Percentiles rank a stretch among this genome's conserved stretches.
phyloP scores from a whole-genome alignment of 2,329 filamentous ascomycete genomes.

The Aspergillus costaricaensis region DNA sequence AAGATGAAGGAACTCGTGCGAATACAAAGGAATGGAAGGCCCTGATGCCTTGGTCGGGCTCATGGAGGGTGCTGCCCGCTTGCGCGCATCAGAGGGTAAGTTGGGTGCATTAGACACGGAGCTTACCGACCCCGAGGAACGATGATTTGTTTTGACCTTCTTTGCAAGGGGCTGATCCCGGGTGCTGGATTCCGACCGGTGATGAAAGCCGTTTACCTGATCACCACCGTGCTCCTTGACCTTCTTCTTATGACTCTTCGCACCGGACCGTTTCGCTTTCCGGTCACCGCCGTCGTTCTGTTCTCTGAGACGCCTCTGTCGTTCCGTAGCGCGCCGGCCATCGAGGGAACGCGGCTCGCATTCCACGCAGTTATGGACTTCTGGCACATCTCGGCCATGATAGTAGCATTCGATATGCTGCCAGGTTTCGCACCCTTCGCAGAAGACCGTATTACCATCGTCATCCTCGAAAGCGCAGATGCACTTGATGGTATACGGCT shows the following conservation, averaged over 20 bases:
- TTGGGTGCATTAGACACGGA: constrained; percentile 67
- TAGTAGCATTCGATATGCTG: constrained; percentile 99
- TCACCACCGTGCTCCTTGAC: constrained; percentile 59
- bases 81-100: constrained; percentile 63
- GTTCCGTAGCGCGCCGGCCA: constrained; percentile 70
- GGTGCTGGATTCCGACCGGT: constrained; percentile 58
- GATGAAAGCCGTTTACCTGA: constrained; percentile 55
- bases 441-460: constrained; percentile 96
- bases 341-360: constrained; percentile 80
- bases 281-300: constrained; percentile 64
- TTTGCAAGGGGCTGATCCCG: constrained; percentile 65
- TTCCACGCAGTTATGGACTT: constrained; percentile 83
- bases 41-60: constrained; percentile 69
- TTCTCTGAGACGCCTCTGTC: constrained; percentile 65
- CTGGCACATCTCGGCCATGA: constrained; percentile 71
- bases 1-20: constrained; percentile 71
- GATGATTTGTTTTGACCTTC: constrained; percentile 79
- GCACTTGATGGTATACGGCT: constrained; percentile 89
- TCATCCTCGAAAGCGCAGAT: constrained; percentile 92
- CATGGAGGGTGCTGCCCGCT: constrained; percentile 62
- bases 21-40: constrained; percentile 71
- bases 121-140: constrained; percentile 72
- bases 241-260: constrained; percentile 89
- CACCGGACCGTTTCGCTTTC: constrained; percentile 70
- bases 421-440: constrained; percentile 95